phyloP scores from a whole-genome alignment of 192 early-diverging fungal species.

The Spizellomyces punctatus region DNA sequence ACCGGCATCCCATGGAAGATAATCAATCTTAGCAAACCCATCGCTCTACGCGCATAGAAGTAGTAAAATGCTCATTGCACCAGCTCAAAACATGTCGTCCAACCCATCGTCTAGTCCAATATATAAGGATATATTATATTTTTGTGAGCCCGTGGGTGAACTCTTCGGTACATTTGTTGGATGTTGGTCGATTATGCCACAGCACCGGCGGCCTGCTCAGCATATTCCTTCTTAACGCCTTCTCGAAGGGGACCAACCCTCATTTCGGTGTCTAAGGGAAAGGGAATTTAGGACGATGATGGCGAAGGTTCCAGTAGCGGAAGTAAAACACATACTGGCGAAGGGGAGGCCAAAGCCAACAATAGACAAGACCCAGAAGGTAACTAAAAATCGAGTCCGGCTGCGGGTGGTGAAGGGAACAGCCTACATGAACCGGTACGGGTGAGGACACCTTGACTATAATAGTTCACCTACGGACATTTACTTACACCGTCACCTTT shows the following conservation, averaged over 20 bases:
- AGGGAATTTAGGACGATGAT: not conserved
- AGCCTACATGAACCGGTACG: slow-evolving; percentile 10
- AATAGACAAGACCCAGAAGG: slow-evolving; percentile 28
- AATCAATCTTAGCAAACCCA: too few species aligned
- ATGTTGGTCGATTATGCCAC: too few species aligned
- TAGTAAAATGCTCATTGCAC: too few species aligned
- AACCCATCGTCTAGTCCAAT: too few species aligned
- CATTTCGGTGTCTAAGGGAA: slow-evolving; percentile 36
- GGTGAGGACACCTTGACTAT: not conserved
- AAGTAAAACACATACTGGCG: slow-evolving; percentile 21
- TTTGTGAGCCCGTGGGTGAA: too few species aligned
- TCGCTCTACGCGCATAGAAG: too few species aligned
- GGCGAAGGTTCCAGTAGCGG: too few species aligned
- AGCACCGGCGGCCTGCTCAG: too few species aligned
- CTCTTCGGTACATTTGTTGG: too few species aligned
- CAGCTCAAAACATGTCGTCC: too few species aligned
- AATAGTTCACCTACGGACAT: not conserved
- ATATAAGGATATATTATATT: too few species aligned
- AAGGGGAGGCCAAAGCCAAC: slow-evolving; percentile 34
- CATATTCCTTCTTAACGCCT: slow-evolving; percentile 12
- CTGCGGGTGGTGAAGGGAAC: slow-evolving; percentile 36
- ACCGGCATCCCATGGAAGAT: too few species aligned
- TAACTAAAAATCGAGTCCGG: slow-evolving; percentile 19
- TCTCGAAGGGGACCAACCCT: slow-evolving; percentile 35
- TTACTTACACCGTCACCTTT: slow-evolving; percentile 24